Evolutionary conservation across 495 filamentous ascomycete species (phyloP), one percentile per base, ranked within the genome.

Genomic region (Penicillium lividum): DNA sequence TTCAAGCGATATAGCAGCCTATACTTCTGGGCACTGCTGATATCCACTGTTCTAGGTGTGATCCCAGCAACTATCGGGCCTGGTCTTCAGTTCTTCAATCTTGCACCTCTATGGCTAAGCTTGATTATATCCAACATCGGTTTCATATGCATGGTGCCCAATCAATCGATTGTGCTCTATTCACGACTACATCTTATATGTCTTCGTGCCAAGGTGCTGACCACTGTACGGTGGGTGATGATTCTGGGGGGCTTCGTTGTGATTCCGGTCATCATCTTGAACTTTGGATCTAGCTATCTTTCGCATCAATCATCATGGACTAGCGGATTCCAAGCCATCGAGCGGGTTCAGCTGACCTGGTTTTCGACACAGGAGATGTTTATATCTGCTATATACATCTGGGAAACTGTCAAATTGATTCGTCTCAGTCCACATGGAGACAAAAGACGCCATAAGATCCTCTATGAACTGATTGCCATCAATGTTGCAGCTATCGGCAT

Each of bases 281-380:
- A 78, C 3, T 79, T 73, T 22, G 80, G 73, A 10, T 72, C 70
- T 2, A 34, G 27, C 16, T 65, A 54, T 28, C 16, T 56, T 7
- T 43, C 59, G 18, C 16, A 52, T 7, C 15, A 16, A 10, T 9
- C 33, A 7, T 4, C 15, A 2, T 71, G 89, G 90, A 46, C 73
- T 48, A 42, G 55, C 13, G 66, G 68, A 28, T 75, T 77, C 60
- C 60, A 62, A 22, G 57, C 78, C 53, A 65, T 77, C 58, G 82
- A 84, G 60, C 76, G 76, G 29, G 67, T 82, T 18, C 82, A 84
- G 58, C 60, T 83, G 42, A 76, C 77, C 43, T 68, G 70, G 54
- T 83, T 85, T 67, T 72, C 66, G 34, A 36, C 78, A 1, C 82
- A 85, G 59, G 82, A 85, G 61, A 57, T 68, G 30, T 51, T 80